Base-by-base conservation (phyloP, 2,329 filamentous ascomycete genomes). In the Fusarium sterilihyphosum region DNA sequence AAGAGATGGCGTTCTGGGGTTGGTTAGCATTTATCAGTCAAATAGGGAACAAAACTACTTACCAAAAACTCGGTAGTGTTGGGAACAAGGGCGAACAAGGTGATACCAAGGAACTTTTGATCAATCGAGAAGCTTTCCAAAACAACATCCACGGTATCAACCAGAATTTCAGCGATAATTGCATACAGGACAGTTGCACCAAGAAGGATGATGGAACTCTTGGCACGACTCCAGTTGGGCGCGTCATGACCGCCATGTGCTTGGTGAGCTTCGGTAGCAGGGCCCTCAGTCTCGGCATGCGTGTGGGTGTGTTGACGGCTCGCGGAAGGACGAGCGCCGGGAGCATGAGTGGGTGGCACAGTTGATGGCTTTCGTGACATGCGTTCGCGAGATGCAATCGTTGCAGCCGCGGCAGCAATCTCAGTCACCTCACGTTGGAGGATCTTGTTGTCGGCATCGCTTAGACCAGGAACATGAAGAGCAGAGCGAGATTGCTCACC, bases 1-100 rank as follows among this genome's bases (percentile, higher is more conserved):
- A 99, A 1, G 95, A 98, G 68, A 99, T 99, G 81, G 96, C 96
- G 83, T 99, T 99, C 92, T 95, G 35, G 46, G 3, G 20, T 5
- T 10, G 47, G 66, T 76, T 66, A 73, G 71, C 52, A 38, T 41
- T n/a, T 37, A 31, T 31, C 40, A n/a, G 14, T 77, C 10, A 57
- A 22, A 33, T 17, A 12, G 12, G 33, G 26, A 14, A 50, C 35
- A 40, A 35, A 24, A 77, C 29, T 24, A 4, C 91, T 85, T 88
- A 96, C 93, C 86, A 99, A 83, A 81, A 99, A 99, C 81, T 99
- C 96, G 3, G 96, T 99, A 3, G 96, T 98, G 85, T 99, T 99
- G 18, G 96, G 96, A 13, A 99, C 97, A 73, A 99, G 87, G 11
- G 97, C 96, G 82, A 99, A 99, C 53, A 99, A 87, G 3, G 96